Percentiles rank a stretch among this genome's conserved stretches.
phyloP scores from a whole-genome alignment of 305 asterid species.

The Caryopteris hybrid region DNA sequence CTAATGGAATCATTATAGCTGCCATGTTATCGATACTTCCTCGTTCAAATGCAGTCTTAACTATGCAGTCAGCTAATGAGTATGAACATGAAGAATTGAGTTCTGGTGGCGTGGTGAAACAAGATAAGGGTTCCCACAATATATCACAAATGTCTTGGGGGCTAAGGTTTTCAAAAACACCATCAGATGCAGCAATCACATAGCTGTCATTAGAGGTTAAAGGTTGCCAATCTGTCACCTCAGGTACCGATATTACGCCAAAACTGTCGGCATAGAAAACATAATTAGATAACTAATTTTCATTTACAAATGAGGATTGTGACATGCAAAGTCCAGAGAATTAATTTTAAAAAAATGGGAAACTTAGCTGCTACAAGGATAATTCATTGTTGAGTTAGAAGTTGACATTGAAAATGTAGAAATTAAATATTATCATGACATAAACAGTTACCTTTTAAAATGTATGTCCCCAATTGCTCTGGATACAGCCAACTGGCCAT shows the following conservation, averaged over 20 bases:
- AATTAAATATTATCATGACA: slow-evolving; percentile 1
- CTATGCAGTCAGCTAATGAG: slow-evolving; percentile 86
- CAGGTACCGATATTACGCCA: slow-evolving; percentile 94
- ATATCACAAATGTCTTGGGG: slow-evolving; percentile 89
- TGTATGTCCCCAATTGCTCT: slow-evolving; percentile 87
- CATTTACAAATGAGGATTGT: neutral
- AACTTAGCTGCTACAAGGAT: neutral
- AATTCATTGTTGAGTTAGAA: neutral
- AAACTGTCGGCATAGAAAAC: slow-evolving; percentile 47
- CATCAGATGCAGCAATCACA: slow-evolving; percentile 91
- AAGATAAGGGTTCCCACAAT: slow-evolving; percentile 63
- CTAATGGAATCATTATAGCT: slow-evolving; percentile 62
- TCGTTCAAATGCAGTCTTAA: slow-evolving; percentile 69
- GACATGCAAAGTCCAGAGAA: neutral
- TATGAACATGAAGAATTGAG: slow-evolving; percentile 49
- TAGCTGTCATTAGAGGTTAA: slow-evolving; percentile 78
- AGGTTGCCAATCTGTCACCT: slow-evolving; percentile 95
- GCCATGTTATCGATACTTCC: slow-evolving; percentile 97
- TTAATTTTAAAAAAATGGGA: neutral
- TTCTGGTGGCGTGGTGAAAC: slow-evolving; percentile 33
- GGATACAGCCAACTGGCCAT: slow-evolving; percentile 93
- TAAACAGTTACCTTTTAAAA: slow-evolving; percentile 60
- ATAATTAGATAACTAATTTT: slow-evolving; percentile 13
- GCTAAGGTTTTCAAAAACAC: slow-evolving; percentile 80
- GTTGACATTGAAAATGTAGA: neutral